Base-by-base conservation (phyloP, 1,284 basidiomycete genomes). In the Pseudozyma flocculosa region DNA sequence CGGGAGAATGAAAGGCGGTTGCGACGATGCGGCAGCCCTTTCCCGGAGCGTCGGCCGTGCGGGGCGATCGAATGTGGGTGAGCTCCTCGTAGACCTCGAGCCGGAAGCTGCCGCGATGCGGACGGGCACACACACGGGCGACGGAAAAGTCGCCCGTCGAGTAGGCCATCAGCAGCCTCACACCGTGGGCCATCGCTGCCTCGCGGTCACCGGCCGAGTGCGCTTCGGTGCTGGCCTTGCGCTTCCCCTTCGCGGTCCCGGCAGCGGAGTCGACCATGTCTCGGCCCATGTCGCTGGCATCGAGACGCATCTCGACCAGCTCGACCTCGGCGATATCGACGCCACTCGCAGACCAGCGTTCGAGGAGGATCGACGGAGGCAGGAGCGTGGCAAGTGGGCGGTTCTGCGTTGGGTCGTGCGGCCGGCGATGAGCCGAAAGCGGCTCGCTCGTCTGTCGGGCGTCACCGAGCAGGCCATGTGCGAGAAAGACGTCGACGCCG, bases 141-240 rank as follows among this genome's bases (percentile, higher is more conserved):
- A 78, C 23, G 23, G 69, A 56, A 43, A 68, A 61, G 43, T 76
- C 68, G 0, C 76, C 75, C 4, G 62, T 70, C 10, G 68, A 67
- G 47, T 70, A 75, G 44, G 70, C 68, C 4, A 76, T 56, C 40
- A 68, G 50, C 24, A 77, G 38, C 3, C 54, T 61, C 10, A 47
- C 24, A 7, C 29, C 29, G 0, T 36, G 3, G 17, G 17, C 11
- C 26, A 29, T 29, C 26, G 26, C 26, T 11, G 26, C 26, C 26
- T 29, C 26, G 26, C 11, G 26, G 11, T 29, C 26, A 11, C 5
- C 7, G 26, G 26, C 11, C 7, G 26, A 7, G 26, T 29, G 11
- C 5, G 26, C 26, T 11, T 29, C 26, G 5, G 11, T 5, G 26
- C 11, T 29, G 26, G 11, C 26, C 11, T 29, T 29, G 26, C 26